phyloP scores from a whole-genome alignment of 495 filamentous ascomycete species.

The Talaromyces proteolyticus region DNA sequence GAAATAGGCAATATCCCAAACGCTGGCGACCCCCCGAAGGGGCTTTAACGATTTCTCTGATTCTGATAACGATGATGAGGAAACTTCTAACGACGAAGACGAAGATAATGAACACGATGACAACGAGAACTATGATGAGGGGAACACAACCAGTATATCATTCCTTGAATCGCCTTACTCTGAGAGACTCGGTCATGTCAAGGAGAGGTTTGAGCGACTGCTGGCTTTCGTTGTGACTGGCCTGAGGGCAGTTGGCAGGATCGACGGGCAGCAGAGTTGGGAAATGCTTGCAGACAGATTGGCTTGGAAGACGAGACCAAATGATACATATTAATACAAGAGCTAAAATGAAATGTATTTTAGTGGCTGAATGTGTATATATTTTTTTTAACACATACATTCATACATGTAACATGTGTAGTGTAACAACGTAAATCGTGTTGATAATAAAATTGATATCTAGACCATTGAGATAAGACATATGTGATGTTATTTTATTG shows the following conservation, averaged over 20 bases:
- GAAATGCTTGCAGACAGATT: slow-evolving; percentile 46
- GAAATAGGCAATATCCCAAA: slow-evolving; percentile 2
- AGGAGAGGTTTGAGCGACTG: slow-evolving; percentile 34
- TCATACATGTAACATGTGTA: no score
- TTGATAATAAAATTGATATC: no score
- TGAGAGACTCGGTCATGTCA: slow-evolving; percentile 26
- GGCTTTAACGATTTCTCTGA: neutral
- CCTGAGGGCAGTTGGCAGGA: slow-evolving; percentile 39
- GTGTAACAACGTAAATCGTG: no score
- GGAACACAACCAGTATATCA: slow-evolving; percentile 17
- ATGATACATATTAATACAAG: neutral
- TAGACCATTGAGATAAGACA: no score
- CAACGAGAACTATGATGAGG: slow-evolving; percentile 13
- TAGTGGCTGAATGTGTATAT: no score
- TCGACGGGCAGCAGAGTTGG: slow-evolving; percentile 39
- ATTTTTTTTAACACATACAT: no score
- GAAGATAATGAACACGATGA: slow-evolving; percentile 18
- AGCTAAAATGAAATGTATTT: neutral
- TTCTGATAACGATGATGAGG: slow-evolving; percentile 8
- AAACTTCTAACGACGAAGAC: slow-evolving; percentile 14
- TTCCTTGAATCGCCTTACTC: slow-evolving; percentile 20
- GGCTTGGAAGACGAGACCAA: slow-evolving; percentile 19
- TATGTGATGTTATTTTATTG: no score
- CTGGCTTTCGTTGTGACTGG: slow-evolving; percentile 38
- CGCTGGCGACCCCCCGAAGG: slow-evolving; percentile 10